Evolutionary conservation across 2,329 filamentous ascomycete genomes (phyloP).

Genomic region (Pseudogymnoascus pannorum): DNA sequence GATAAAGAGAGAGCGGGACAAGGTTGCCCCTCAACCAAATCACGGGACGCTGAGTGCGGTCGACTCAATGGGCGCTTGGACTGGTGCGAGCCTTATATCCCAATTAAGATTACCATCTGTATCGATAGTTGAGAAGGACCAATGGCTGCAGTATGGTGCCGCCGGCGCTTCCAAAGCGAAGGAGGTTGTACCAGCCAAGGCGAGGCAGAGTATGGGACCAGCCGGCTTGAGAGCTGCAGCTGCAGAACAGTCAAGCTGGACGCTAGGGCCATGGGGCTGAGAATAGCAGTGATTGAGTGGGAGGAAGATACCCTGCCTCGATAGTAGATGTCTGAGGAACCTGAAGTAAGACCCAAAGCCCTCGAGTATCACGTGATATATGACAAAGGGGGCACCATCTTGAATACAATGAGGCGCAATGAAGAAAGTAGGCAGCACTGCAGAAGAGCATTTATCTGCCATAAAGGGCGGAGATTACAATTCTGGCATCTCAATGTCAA

Average conservation of each 20-base stretch:
- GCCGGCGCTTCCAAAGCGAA: slow-evolving; percentile 51
- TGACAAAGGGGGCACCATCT: neutral
- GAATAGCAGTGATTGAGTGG: neutral
- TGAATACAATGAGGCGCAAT: neutral
- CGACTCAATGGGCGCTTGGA: slow-evolving; percentile 66
- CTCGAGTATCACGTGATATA: neutral
- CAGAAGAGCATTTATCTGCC: neutral
- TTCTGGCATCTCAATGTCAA: neutral
- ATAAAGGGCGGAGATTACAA: neutral
- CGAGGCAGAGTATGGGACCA: slow-evolving; percentile 58
- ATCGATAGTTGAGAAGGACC: slow-evolving; percentile 63
- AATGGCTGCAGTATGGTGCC: slow-evolving; percentile 61
- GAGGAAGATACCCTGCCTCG: neutral
- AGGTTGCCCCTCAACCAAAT: slow-evolving; percentile 34
- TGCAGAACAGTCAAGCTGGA: slow-evolving; percentile 45
- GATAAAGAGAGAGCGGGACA: slow-evolving; percentile 40
- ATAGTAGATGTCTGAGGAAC: neutral
- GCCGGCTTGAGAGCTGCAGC: slow-evolving; percentile 40
- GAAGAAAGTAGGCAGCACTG: neutral
- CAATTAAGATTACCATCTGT: slow-evolving; percentile 62
- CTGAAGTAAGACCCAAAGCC: neutral
- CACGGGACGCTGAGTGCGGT: slow-evolving; percentile 58
- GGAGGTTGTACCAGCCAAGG: slow-evolving; percentile 50
- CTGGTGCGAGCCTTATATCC: slow-evolving; percentile 62
- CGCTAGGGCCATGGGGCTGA: slow-evolving; percentile 51